A percentile compares a stretch with the other conserved stretches of the same genome.
Conservation (phyloP, 306 rosid species). For the Vigna nakashimae region DNA sequence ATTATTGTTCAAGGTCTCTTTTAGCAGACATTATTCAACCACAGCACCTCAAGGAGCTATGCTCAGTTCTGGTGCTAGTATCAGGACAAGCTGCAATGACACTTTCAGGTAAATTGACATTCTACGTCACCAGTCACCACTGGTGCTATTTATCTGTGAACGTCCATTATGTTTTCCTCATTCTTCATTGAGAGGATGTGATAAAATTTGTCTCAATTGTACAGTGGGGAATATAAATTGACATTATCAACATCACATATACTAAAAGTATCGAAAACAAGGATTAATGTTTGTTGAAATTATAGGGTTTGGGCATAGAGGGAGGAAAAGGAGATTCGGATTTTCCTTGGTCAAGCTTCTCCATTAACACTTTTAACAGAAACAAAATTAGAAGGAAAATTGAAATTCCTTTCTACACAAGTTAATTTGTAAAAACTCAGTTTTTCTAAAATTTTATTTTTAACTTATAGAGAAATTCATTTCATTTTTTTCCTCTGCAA, state of each 20-base stretch:
- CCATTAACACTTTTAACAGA: too few species aligned
- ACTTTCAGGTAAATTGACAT: constrained; percentile 67
- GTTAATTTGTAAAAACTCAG: too few species aligned
- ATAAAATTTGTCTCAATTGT: neutral
- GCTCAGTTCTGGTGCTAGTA: constrained; percentile 86
- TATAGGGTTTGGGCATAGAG: neutral
- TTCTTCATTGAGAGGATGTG: neutral
- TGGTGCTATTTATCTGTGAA: constrained; percentile 18
- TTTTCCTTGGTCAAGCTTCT: too few species aligned
- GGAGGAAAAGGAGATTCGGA: too few species aligned
- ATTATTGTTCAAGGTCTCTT: constrained; percentile 77
- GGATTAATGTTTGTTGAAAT: neutral
- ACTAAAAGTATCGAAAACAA: neutral
- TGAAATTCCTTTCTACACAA: too few species aligned
- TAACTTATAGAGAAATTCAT: too few species aligned
- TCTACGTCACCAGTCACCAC: constrained; percentile 11
- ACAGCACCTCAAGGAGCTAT: constrained; percentile 92
- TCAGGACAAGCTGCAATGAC: constrained; percentile 90
- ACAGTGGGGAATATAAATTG: neutral
- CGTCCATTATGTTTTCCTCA: constrained; percentile 23
- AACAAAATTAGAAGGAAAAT: too few species aligned
- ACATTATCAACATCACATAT: neutral
- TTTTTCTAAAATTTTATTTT: too few species aligned
- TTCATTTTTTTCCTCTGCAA: too few species aligned
- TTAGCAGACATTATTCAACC: constrained; percentile 97